Base-by-base conservation (phyloP, 1,139 yeast genomes). In the Geotrichum klebahnii region DNA sequence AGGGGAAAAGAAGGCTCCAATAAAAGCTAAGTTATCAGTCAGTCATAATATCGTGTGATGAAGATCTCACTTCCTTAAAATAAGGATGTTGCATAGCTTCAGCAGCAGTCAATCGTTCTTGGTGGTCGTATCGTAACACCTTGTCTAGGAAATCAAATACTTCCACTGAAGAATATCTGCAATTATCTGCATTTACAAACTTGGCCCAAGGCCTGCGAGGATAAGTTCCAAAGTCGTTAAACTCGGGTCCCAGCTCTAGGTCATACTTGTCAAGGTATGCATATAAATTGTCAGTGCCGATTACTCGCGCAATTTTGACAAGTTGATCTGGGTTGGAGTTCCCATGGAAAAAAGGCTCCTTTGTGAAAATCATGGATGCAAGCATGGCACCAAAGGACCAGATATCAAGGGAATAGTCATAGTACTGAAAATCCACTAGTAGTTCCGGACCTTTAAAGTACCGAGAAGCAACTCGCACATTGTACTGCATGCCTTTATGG, bases 311-410 rank as follows among this genome's bases (percentile, higher is more conserved):
- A 57, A 90, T 90, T 66, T 90, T 94, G 38, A 90, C 92, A 60
- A 90, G 74, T 68, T 90, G 97, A 68, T 90, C 97, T 41, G 90
- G 87, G 66, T 90, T 90, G 41, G 96, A 86, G 58, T 85, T 87
- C 28, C 97, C 97, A 64, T 89, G 95, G 75, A 90, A 90, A 62
- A 90, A 88, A 1, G 97, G 97, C 63, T 90, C 97, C 67, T 86
- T 88, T 66, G 84, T 84, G 69, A 90, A 90, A n/a, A 89, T 83
- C 77, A 90, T 86, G 14, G 96, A 84, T n/a, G 97, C 97, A 57
- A 90, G 72, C 94, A 88, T 88, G 54, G 97, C 94, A 36, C 97
- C 97, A 57, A 80, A 87, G 2, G 96, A 84, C 97, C 97, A 90
- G 63, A 90, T 69, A 66, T 90, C 97, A 51, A 90, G 74, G 3